These are phyloP conservation scores for Euphorbia celastroides DNA, from an alignment of 441 rosid species.

Conservation along the genomic window DNA sequence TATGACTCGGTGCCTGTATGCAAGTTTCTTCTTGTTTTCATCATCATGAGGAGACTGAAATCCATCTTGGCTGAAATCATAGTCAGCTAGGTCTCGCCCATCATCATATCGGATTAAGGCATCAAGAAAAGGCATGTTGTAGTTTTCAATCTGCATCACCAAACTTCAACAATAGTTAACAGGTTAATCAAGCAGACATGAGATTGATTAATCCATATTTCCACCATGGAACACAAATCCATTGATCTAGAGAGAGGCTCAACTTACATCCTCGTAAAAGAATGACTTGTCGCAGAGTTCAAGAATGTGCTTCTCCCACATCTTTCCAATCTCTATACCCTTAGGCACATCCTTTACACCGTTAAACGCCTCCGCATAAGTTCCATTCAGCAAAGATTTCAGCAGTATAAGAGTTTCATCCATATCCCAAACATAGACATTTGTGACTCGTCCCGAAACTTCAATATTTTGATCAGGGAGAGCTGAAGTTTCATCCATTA, in stretches of 20 bases:
- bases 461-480: slow-evolving; percentile 19
- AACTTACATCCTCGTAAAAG: slow-evolving; percentile 74
- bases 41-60: slow-evolving; percentile 52
- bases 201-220: slow-evolving; percentile 1
- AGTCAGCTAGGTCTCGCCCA: slow-evolving; percentile 59
- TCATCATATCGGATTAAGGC: slow-evolving; percentile 62
- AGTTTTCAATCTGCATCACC: slow-evolving; percentile 63
- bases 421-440: slow-evolving; percentile 86
- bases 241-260: slow-evolving; percentile 9
- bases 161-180: background rate
- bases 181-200: slow-evolving; percentile 3
- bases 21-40: slow-evolving; percentile 58
- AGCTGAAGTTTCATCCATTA: slow-evolving; percentile 31
- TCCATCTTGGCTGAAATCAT: slow-evolving; percentile 60
- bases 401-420: slow-evolving; percentile 92
- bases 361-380: slow-evolving; percentile 49
- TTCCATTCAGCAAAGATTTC: slow-evolving; percentile 68
- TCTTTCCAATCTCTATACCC: slow-evolving; percentile 67
- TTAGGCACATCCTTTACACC: slow-evolving; percentile 60
- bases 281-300: slow-evolving; percentile 57
- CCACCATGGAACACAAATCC: background rate
- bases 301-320: slow-evolving; percentile 83
- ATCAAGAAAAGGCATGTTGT: slow-evolving; percentile 71
- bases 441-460: slow-evolving; percentile 27
- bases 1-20: slow-evolving; percentile 62